Base-by-base conservation (phyloP, 305 asterid genomes). In the Solanum chacoense region DNA sequence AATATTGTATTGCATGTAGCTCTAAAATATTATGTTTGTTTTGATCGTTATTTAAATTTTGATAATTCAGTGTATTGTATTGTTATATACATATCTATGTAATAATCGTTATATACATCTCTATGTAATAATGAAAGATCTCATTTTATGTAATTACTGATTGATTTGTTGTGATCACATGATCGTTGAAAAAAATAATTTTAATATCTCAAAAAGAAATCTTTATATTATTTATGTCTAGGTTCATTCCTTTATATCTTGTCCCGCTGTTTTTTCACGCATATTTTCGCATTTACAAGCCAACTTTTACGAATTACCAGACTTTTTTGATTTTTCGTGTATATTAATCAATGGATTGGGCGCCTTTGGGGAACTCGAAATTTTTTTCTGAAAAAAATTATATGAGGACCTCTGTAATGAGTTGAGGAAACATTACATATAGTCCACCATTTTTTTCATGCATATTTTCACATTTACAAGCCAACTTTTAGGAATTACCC, bases 311-410 rank as follows among this genome's bases (percentile, higher is more conserved):
- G n/a, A 18, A 18, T 55, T 2, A 55, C 1, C 4, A 1, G 4
- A 6, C 2, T 55, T 55, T 55, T 2, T 55, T 18, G 8, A 10
- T 6, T 18, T 55, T 16, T 16, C 0, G 7, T 50, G 9, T 50
- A 7, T 50, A 50, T 50, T 50, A 16, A 8, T 7, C 4, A 20
- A 50, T 50, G 65, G 65, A 50, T 50, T 2, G 3, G 9, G n/a
- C 0, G 0, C 65, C n/a, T 50, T 50, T 16, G 4, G 22, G 65
- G n/a, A 1, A 16, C 9, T 50, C n/a, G 0, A 0, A 16, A 16
- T 14, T 5, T 0, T 5, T 6, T 50, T 50, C 1, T 50, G 1
- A 50, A 50, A 50, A 50, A 6, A 50, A 50, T 16, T 50, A 50
- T 6, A 50, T 50, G 65, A 50, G 4, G 65, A 50, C 65, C n/a